Base-by-base conservation (phyloP, 2,329 filamentous ascomycete species). In the Aphanocladium album region DNA sequence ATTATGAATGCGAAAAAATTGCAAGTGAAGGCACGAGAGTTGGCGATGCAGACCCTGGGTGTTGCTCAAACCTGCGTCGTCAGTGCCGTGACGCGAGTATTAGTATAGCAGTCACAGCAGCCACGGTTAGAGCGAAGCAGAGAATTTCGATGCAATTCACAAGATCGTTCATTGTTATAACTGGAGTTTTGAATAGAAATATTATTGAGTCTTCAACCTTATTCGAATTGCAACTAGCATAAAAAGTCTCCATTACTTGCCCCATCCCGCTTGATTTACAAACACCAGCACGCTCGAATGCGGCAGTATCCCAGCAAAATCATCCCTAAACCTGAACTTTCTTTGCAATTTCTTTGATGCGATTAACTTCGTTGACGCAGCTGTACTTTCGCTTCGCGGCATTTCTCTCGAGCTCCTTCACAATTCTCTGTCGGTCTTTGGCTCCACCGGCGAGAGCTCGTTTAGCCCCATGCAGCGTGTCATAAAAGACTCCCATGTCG, bases 371-470 rank as follows among this genome's bases (percentile, higher is more conserved):
- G 12, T 45, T 46, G 14, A 16, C 27, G 19, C n/a, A 54, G 35
- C 19, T 11, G 11, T 54, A 49, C 11, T 47, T n/a, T 17, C 57
- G 49, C 41, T 47, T 60, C 5, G 46, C 19, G 7, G 41, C 50
- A 39, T 46, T 60, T 27, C 50, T 53, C 9, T 53, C 57, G 6
- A 53, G 16, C 8, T 47, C 57, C 41, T 60, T 60, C 16, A 60
- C 12, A 8, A 47, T n/a, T 9, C 30, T 53, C 41, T 60, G 57
- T 7, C 57, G 57, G 5, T 60, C 49, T 49, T 43, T 60, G 5
- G 16, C 39, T 9, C 49, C 57, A 3, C 53, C 57, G 14, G 49
- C 39, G 11, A 60, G 27, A 14, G n/a, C 30, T 21, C 50, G 57
- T 12, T 47, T 60, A 8, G 57, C 50, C n/a, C 19, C 5, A 17